Conservation (phyloP, 129 eudicot genomes). For the Tagetes patula region DNA sequence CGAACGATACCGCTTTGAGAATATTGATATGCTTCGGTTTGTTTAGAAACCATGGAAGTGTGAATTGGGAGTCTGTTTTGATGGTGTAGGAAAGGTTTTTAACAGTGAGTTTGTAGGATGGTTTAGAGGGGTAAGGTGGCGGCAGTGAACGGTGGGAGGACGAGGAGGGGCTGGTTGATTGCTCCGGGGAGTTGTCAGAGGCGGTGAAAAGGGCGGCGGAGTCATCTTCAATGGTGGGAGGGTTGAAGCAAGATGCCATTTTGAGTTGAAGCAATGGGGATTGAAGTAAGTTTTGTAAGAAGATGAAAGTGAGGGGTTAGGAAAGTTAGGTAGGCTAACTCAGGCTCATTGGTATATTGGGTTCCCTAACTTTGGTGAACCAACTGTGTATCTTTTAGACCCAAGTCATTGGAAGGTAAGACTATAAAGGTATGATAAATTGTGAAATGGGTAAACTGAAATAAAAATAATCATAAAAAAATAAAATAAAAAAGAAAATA, state of each 20-base stretch:
- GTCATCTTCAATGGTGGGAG: slow-evolving; percentile 55
- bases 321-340: slow-evolving; percentile 33
- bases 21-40: slow-evolving; percentile 47
- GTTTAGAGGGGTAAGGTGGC: slow-evolving; percentile 36
- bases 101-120: slow-evolving; percentile 49
- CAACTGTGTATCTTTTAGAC: slow-evolving; percentile 35
- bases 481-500: background rate
- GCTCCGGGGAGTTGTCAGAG: slow-evolving; percentile 51
- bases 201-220: slow-evolving; percentile 71
- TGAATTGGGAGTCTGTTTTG: slow-evolving; percentile 13
- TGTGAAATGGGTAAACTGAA: too few species aligned
- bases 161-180: slow-evolving; percentile 63
- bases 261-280: slow-evolving; percentile 18
- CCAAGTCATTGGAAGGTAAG: slow-evolving; percentile 33
- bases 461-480: background rate
- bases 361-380: slow-evolving; percentile 37
- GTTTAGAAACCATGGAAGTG: slow-evolving; percentile 32
- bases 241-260: slow-evolving; percentile 58
- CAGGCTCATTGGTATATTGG: slow-evolving; percentile 32
- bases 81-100: slow-evolving; percentile 78
- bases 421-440: slow-evolving; percentile 22
- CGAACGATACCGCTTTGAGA: slow-evolving; percentile 76
- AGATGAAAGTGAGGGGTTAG: slow-evolving; percentile 23
- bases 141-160: slow-evolving; percentile 60
- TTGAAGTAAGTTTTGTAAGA: slow-evolving; percentile 24